A percentile compares a stretch with the other conserved stretches of the same genome.
Conservation (phyloP, 371 early-diverging fungal species). For the Batrachochytrium dendrobatidis region DNA sequence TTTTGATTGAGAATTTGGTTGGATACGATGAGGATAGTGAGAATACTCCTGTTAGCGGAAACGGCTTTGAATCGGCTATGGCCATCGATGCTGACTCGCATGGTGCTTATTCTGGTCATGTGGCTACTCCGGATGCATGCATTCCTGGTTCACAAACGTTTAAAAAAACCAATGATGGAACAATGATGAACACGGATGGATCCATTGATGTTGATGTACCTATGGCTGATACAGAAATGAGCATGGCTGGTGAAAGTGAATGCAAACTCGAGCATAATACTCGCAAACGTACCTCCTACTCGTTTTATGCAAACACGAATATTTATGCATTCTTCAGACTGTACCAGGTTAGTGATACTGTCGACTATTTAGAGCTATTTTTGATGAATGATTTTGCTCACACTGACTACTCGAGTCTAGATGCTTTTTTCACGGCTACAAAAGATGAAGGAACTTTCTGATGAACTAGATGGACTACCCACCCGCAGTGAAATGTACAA, state of each 20-base stretch:
- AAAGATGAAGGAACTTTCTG: constrained; percentile 66
- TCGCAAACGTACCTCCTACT: constrained; percentile 15
- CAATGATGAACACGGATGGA: neutral
- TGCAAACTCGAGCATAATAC: neutral
- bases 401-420: too few relatives aligned
- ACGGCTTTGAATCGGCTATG: neutral
- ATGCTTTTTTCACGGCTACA: constrained; percentile 71
- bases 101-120: too few relatives aligned
- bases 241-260: neutral
- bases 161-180: too few relatives aligned
- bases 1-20: constrained; percentile 41
- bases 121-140: too few relatives aligned
- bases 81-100: constrained; percentile 10
- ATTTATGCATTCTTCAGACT: constrained; percentile 86
- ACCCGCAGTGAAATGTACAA: constrained; percentile 55
- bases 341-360: constrained; percentile 27
- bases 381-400: neutral
- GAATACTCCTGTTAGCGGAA: constrained; percentile 19
- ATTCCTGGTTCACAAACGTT: too few relatives aligned
- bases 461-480: constrained; percentile 49
- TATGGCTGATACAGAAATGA: too few relatives aligned
- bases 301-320: constrained; percentile 63
- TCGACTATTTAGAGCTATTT: too few relatives aligned
- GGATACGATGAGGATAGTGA: constrained; percentile 29
- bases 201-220: neutral